phyloP scores from a whole-genome alignment of 78 protist species.

The Dictyostelium intermedium region DNA sequence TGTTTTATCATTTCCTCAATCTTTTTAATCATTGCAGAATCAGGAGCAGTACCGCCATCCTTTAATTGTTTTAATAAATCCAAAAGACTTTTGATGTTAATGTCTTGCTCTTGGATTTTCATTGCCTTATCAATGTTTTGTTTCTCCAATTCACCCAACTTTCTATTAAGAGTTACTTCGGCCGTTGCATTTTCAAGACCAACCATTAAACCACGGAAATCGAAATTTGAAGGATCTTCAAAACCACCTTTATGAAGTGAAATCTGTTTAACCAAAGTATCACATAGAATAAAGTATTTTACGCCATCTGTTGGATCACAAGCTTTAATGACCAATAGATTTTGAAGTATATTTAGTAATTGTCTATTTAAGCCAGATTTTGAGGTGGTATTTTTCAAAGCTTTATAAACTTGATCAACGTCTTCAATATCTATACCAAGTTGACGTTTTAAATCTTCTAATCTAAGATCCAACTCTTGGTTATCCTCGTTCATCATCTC shows the following conservation, averaged over 20 bases:
- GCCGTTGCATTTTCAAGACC: slow-evolving; percentile 11
- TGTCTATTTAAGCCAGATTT: slow-evolving; percentile 31
- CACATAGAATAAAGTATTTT: slow-evolving; percentile 36
- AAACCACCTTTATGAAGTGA: slow-evolving; percentile 11
- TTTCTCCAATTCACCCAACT: slow-evolving; percentile 60
- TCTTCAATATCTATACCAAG: slow-evolving; percentile 63
- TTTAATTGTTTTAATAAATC: slow-evolving; percentile 52
- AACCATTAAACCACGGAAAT: slow-evolving; percentile 26
- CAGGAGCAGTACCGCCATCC: slow-evolving; percentile 14
- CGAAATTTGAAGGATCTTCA: neutral
- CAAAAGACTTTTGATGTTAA: neutral
- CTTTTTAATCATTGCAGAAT: slow-evolving; percentile 23
- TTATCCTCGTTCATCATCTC: slow-evolving; percentile 72
- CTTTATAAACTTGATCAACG: slow-evolving; percentile 42
- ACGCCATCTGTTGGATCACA: slow-evolving; percentile 53
- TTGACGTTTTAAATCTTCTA: slow-evolving; percentile 36
- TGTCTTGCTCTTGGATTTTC: slow-evolving; percentile 52
- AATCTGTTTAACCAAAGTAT: slow-evolving; percentile 30
- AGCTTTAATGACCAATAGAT: slow-evolving; percentile 39
- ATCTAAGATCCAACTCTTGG: slow-evolving; percentile 52
- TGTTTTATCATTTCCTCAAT: slow-evolving; percentile 39
- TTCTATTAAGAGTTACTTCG: slow-evolving; percentile 34
- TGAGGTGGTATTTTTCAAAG: slow-evolving; percentile 13
- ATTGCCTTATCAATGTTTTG: slow-evolving; percentile 71
- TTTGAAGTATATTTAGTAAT: slow-evolving; percentile 10